Conservation (phyloP, 192 early-diverging fungal species). For the Rhizophagus clarus region DNA sequence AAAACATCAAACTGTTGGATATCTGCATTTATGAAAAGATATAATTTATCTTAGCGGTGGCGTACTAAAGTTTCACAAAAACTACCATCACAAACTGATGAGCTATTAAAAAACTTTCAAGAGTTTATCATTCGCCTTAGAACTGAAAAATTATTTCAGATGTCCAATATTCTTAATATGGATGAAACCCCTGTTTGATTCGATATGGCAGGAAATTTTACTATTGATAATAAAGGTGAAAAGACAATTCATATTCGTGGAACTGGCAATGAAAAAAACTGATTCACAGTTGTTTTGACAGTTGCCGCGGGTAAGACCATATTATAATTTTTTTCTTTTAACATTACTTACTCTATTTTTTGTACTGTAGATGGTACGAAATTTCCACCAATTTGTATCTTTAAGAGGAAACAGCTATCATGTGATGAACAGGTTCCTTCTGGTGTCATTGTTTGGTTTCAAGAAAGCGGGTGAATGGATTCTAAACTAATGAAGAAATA, state of each 20-base stretch:
- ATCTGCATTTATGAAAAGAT: too few species aligned
- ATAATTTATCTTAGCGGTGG: too few species aligned
- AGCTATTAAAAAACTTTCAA: background rate
- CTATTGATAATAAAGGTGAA: background rate
- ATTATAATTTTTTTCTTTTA: too few species aligned
- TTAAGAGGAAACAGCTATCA: too few species aligned
- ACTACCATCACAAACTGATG: background rate
- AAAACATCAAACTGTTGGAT: background rate
- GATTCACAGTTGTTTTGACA: constrained; percentile 14
- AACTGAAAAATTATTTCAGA: background rate
- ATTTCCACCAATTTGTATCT: background rate
- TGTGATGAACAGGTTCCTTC: background rate
- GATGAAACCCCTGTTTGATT: background rate
- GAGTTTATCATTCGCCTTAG: background rate
- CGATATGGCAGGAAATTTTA: background rate
- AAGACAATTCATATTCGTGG: constrained; percentile 1
- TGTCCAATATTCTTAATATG: too few species aligned
- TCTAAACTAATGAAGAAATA: background rate
- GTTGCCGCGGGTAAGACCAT: background rate
- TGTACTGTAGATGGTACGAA: background rate
- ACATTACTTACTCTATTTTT: too few species aligned
- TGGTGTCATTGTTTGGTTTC: background rate
- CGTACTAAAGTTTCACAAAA: background rate
- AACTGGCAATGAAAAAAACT: constrained; percentile 9
- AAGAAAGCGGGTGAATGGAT: constrained; percentile 10